phyloP scores from a whole-genome alignment of 2,329 filamentous ascomycete genomes.

The Epichloe typhina region DNA sequence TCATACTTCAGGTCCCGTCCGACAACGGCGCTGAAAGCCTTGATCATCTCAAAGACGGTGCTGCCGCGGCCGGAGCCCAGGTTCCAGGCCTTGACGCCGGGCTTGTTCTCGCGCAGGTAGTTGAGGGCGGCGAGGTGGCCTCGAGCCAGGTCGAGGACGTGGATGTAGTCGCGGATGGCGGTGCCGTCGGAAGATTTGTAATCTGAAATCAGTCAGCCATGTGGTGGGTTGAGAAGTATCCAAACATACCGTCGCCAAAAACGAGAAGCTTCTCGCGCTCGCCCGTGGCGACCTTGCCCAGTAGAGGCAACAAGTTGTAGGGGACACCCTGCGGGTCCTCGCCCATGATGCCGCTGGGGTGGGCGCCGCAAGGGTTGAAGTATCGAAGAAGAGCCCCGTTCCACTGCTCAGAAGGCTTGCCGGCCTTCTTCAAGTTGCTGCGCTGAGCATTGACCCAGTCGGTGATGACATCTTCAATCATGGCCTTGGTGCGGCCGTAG shows the following conservation, averaged over 20 bases:
- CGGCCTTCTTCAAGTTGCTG: conserved; percentile 66
- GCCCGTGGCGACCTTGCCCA: conserved; percentile 91
- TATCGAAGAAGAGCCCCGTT: conserved; percentile 89
- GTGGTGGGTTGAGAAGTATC: neutral
- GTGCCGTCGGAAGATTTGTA: conserved; percentile 85
- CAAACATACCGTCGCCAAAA: conserved; percentile 76
- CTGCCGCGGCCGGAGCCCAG: conserved; percentile 86
- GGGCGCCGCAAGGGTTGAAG: conserved; percentile 93
- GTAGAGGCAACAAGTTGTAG: conserved; percentile 86
- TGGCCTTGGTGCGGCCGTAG: conserved; percentile 92
- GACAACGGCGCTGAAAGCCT: conserved; percentile 79
- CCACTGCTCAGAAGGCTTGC: conserved; percentile 68
- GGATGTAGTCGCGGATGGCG: conserved; percentile 95
- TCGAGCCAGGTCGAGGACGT: conserved; percentile 77
- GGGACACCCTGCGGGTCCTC: conserved; percentile 94
- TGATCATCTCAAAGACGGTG: conserved; percentile 96
- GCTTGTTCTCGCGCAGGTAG: conserved; percentile 70
- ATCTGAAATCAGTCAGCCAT: conserved; percentile 40
- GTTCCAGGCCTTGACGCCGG: conserved; percentile 93
- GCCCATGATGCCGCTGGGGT: conserved; percentile 93
- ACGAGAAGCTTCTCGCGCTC: conserved; percentile 89
- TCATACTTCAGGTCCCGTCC: conserved; percentile 79
- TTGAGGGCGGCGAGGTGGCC: conserved; percentile 84
- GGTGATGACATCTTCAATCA: conserved; percentile 81
- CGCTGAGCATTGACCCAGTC: conserved; percentile 83